A percentile compares a stretch with the other conserved stretches of the same genome.
Conservation (phyloP, 345 rosid genomes). For the Eucalyptus pauciflora region DNA sequence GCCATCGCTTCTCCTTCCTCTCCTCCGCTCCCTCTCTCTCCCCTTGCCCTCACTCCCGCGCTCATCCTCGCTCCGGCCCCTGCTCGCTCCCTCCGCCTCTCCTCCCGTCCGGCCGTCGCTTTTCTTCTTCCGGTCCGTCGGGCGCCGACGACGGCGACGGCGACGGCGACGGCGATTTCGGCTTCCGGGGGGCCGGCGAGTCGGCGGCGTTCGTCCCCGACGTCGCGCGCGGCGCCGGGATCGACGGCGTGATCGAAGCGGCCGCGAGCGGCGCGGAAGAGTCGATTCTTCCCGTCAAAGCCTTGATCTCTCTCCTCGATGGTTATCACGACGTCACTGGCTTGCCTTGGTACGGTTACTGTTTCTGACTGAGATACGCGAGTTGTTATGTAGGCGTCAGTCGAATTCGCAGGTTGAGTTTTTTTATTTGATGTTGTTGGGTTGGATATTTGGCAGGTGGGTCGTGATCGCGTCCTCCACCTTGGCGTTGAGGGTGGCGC, state of each 20-base stretch:
- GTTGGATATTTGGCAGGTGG: slow-evolving; percentile 59
- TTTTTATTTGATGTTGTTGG: neutral
- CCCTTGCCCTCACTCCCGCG: neutral
- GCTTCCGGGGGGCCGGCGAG: neutral
- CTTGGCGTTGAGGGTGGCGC: slow-evolving; percentile 43
- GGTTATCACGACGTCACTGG: slow-evolving; percentile 64
- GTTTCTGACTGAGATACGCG: neutral
- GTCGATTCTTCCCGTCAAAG: slow-evolving; percentile 30
- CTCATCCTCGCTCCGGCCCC: neutral
- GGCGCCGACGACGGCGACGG: neutral
- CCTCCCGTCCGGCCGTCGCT: neutral
- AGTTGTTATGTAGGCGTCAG: neutral
- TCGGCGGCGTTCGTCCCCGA: neutral
- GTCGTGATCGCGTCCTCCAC: slow-evolving; percentile 64
- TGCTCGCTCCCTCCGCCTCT: neutral
- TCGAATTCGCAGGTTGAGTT: neutral
- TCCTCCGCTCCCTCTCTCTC: neutral
- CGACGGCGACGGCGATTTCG: neutral
- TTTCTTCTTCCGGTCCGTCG: neutral
- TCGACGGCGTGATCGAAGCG: neutral
- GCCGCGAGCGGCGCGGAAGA: slow-evolving; percentile 9
- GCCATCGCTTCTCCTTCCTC: neutral
- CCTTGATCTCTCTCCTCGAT: slow-evolving; percentile 54
- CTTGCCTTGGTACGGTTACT: slow-evolving; percentile 55
- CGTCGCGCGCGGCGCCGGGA: neutral